phyloP scores from a whole-genome alignment of 768 basidiomycete genomes.

The Russula sp. region DNA sequence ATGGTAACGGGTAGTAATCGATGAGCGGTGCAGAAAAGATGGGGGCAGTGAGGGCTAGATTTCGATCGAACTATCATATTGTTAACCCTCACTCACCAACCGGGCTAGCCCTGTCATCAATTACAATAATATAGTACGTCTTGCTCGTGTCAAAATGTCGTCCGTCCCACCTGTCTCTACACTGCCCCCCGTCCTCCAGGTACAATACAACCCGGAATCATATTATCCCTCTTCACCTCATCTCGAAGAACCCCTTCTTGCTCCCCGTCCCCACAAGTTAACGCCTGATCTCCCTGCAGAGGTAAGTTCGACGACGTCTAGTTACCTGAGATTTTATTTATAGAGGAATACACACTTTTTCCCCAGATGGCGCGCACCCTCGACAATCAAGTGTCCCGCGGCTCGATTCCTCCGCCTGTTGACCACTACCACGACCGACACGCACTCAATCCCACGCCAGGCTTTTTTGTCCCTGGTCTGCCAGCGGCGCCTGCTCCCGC shows the following conservation, averaged over 20 bases:
- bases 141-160: constrained; percentile 2
- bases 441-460: constrained; percentile 29
- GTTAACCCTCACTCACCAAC: neutral
- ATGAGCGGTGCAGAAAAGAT: neutral
- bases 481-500: constrained; percentile 30
- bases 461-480: constrained; percentile 24
- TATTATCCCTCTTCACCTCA: constrained; percentile 42
- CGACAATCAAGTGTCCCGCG: constrained; percentile 44
- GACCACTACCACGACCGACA: constrained; percentile 31
- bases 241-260: constrained; percentile 54
- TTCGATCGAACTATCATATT: neutral
- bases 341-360: constrained; percentile 21
- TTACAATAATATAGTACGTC: neutral
- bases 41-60: neutral
- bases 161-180: constrained; percentile 1
- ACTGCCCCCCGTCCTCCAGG: neutral
- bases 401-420: constrained; percentile 29
- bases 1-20: neutral
- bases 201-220: neutral
- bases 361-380: constrained; percentile 61
- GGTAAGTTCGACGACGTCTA: constrained; percentile 42
- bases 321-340: constrained; percentile 23
- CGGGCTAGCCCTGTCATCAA: no score
- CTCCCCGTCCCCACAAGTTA: constrained; percentile 62
- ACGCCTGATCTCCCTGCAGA: constrained; percentile 61